Conservation (phyloP, 2,329 filamentous ascomycete species). For the Sclerotinia trifoliorum region DNA sequence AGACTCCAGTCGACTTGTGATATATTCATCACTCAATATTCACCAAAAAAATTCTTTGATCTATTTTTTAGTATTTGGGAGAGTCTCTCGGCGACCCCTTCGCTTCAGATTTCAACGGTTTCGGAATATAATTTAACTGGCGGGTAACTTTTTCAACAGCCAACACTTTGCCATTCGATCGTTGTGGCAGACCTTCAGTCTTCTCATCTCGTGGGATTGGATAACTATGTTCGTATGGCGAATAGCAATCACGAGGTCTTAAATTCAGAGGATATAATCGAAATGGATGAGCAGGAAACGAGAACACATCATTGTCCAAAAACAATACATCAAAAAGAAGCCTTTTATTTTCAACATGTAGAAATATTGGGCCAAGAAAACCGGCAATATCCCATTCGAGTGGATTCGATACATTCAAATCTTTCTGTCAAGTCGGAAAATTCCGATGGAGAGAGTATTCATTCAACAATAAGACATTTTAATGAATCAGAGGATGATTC, state of each 20-base stretch:
- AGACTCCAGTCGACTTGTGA: neutral
- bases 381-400: neutral
- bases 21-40: neutral
- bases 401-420: constrained; percentile 4
- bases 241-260: neutral
- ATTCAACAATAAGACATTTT: neutral
- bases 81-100: neutral
- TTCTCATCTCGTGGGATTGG: neutral
- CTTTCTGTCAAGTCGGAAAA: neutral
- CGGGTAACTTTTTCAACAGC: neutral
- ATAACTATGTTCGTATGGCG: neutral
- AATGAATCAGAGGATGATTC: neutral
- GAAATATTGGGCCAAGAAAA: neutral
- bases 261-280: neutral
- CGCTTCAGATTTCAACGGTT: neutral
- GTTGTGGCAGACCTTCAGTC: neutral
- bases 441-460: neutral
- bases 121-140: neutral
- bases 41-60: neutral
- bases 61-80: neutral
- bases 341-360: neutral
- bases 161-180: neutral
- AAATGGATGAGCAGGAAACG: neutral
- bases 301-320: neutral
- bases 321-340: neutral